Base-by-base conservation (phyloP, 2,329 filamentous ascomycete genomes). In the Diaporthe citri region DNA sequence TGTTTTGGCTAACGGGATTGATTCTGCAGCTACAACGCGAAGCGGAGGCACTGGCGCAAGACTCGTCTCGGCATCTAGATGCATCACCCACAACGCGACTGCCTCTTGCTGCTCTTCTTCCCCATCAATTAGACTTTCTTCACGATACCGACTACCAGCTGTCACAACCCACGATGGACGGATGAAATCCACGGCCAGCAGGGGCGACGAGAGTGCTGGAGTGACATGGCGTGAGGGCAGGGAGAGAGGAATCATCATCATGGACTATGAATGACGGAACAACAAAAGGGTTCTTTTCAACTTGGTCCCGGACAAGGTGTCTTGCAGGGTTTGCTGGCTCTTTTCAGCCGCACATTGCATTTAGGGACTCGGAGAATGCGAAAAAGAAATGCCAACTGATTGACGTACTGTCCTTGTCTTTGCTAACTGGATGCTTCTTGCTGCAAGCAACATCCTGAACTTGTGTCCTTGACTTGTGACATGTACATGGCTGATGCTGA, bases 1-100 rank as follows among this genome's bases (percentile, higher is more conserved):
- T 48, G 71, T 43, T 69, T 51, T 72, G 36, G 71, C 46, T 74
- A 71, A 75, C 71, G 41, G 9, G 22, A 75, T 55, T 10, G n/a
- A 10, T 41, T 46, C 25, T 57, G 5, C 86, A 99, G 97, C 90
- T 99, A 99, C 93, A 99, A 99, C 91, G 96, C 97, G 85, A 99
- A 99, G 95, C 92, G 97, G 89, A 94, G 97, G 90, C 97, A 99
- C 88, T 99, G 97, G 97, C 95, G 97, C 91, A 99, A 99, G 96
- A 98, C 97, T 86, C 94, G 95, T 87, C 95, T 99, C 89, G 95
- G 95, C 86, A 97, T 99, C 91, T 99, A 97, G 91, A 92, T 88
- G 86, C 87, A 85, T 90, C 87, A 83, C 85, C 85, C 84, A 82
- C 57, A 15, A 70, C 52, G 59, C 48, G 56, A 75, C 73, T 76